Percentiles rank a stretch among this genome's conserved stretches.
These are phyloP conservation scores for Trichoderma hamatum DNA, from an alignment of 2,329 filamentous ascomycete genomes.

Conservation along the genomic window DNA sequence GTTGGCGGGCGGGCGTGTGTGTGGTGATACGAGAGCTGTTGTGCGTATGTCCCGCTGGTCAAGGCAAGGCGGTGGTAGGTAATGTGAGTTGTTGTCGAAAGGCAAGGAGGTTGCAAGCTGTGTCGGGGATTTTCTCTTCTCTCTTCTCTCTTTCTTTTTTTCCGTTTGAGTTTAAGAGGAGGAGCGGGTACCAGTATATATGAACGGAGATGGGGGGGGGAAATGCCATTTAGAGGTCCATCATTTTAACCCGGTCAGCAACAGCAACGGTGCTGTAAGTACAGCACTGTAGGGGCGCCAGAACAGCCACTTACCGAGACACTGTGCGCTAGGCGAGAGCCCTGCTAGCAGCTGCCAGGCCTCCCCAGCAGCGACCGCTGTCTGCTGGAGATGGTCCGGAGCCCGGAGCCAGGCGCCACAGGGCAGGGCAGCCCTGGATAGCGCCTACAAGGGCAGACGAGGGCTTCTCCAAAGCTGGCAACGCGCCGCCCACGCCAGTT, in stretches of 20 bases:
- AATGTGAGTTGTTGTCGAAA: neutral
- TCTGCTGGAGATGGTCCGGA: neutral
- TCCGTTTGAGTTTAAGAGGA: neutral
- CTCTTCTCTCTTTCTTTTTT: neutral
- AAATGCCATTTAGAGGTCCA: neutral
- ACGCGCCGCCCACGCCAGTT: slow-evolving; percentile 3
- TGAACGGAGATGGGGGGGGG: slow-evolving; percentile 5
- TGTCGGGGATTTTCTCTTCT: neutral
- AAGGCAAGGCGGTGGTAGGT: neutral
- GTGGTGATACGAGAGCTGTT: neutral
- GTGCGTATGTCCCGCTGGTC: neutral
- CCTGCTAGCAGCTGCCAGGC: neutral
- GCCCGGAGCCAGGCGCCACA: slow-evolving; percentile 2
- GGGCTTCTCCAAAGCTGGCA: neutral
- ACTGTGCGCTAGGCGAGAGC: neutral
- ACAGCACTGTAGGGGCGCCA: slow-evolving; percentile 6
- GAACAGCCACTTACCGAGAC: slow-evolving; percentile 17
- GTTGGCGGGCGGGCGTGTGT: neutral
- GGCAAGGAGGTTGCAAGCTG: neutral
- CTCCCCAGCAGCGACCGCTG: neutral
- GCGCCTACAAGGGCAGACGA: neutral
- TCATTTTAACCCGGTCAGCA: neutral
- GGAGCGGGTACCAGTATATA: neutral
- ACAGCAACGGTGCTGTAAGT: neutral
- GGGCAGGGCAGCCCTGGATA: slow-evolving; percentile 5